Evolutionary conservation across 768 basidiomycete genomes (phyloP).

Genomic region (Rhodotorula kratochvilovae): DNA sequence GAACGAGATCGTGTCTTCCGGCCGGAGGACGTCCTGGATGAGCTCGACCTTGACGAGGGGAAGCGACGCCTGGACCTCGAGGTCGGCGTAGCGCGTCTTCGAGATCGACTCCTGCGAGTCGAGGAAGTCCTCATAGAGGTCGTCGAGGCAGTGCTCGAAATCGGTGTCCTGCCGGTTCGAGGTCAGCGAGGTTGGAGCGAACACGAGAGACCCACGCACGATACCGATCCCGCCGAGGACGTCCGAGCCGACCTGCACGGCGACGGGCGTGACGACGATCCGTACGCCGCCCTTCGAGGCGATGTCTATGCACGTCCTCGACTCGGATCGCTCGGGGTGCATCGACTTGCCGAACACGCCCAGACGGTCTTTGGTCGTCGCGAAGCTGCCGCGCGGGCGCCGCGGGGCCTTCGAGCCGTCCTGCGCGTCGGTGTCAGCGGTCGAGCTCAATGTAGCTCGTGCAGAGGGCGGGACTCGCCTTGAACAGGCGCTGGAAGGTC

Average conservation of each 20-base stretch:
- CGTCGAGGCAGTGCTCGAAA: conserved; percentile 33
- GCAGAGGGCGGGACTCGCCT: not conserved
- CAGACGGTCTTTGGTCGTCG: not conserved
- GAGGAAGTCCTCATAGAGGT: conserved; percentile 14
- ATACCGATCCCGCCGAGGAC: conserved; percentile 8
- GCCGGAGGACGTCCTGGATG: conserved; percentile 32
- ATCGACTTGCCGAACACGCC: not conserved
- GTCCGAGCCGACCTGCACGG: conserved; percentile 20
- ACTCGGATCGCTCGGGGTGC: not conserved
- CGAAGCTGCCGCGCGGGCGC: too few species aligned
- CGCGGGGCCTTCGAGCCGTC: not conserved
- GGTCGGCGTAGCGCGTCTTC: not conserved
- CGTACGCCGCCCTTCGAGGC: conserved; percentile 3
- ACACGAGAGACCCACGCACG: not conserved
- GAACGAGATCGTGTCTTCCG: conserved; percentile 24
- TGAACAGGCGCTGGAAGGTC: conserved; percentile 2
- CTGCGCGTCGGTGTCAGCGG: too few species aligned
- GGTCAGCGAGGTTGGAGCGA: fast-evolving
- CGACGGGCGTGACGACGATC: conserved; percentile 23
- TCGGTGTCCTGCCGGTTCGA: conserved; percentile 4
- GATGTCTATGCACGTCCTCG: not conserved
- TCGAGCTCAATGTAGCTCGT: not conserved
- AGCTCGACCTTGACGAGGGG: conserved; percentile 8
- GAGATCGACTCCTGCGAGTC: not conserved
- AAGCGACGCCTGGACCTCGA: conserved; percentile 2